Base-by-base conservation (phyloP, 768 basidiomycete species). In the Tulasnella sp. region DNA sequence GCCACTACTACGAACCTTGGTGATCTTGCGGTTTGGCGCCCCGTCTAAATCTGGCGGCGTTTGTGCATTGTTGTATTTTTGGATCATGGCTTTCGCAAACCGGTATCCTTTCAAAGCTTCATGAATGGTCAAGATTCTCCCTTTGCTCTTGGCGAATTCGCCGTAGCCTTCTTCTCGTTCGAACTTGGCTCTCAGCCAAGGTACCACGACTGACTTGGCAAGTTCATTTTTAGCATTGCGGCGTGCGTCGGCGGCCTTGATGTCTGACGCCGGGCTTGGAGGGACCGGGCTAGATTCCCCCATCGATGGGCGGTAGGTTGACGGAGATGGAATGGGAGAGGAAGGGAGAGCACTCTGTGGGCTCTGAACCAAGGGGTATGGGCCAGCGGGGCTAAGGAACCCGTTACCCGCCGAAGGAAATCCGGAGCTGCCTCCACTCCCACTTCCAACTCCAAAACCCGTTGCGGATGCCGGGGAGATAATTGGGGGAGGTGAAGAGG, bases 41-140 rank as follows among this genome's bases (percentile, higher is more conserved):
- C 82, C 83, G 42, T 82, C 81, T 79, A 83, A 81, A 72, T 85
- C 84, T 29, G 84, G 82, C 0, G 88, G 87, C 7, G 87, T 84
- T 72, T 75, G 80, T 73, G 81, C 82, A 52, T 87, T 87, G 8
- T 82, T 84, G 79, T 84, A 86, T 69, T 84, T 83, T 71, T 87
- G 85, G 38, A 88, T 81, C 81, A 86, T 84, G 39, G 84, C 80
- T 78, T 88, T 85, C 54, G 91, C 85, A 79, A 89, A 87, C 19
- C 80, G 80, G 78, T 88, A 91, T 79, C 88, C 87, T 49, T 83
- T 82, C 75, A 88, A 82, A 11, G 78, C 67, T 40, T 79, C 79
- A 19, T 74, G 74, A 34, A 79, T 77, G 29, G 78, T 77, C 58
- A 79, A 71, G 34, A 79, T 67, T 12, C 76, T 68, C 11, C 83